Conservation (phyloP, 2,329 filamentous ascomycete genomes). For the Scolecobasidium constrictum region DNA sequence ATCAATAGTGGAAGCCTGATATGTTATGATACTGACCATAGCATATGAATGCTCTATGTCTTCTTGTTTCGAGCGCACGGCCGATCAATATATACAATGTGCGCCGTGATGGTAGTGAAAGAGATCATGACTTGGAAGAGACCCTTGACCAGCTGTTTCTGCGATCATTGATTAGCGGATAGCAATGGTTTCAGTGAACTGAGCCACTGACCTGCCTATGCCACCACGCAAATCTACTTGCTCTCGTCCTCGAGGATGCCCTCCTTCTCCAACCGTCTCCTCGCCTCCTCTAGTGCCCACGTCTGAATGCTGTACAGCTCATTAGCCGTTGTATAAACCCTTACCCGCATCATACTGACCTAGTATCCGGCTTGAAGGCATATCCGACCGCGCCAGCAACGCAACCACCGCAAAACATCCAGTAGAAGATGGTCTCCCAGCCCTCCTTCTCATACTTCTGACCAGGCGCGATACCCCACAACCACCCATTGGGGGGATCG, state of each 20-base stretch:
- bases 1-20: too few species aligned
- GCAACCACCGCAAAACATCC: slow-evolving; percentile 73
- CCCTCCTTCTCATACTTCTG: slow-evolving; percentile 95
- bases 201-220: too few species aligned
- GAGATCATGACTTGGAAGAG: too few species aligned
- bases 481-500: slow-evolving; percentile 82
- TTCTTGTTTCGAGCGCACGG: neutral
- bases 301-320: slow-evolving; percentile 73
- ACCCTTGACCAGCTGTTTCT: too few species aligned
- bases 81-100: neutral
- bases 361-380: slow-evolving; percentile 96
- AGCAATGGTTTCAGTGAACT: too few species aligned
- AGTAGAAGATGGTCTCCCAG: slow-evolving; percentile 82
- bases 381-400: slow-evolving; percentile 66
- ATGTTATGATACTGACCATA: neutral
- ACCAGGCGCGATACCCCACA: slow-evolving; percentile 87
- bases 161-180: too few species aligned
- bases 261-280: slow-evolving; percentile 89
- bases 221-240: slow-evolving; percentile 40
- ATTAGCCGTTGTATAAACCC: slow-evolving; percentile 14
- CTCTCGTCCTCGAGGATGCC: slow-evolving; percentile 74
- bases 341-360: slow-evolving; percentile 54
- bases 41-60: neutral
- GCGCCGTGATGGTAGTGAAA: neutral
- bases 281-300: slow-evolving; percentile 95